Base-by-base conservation (phyloP, 768 basidiomycete genomes). In the Amanita rubescens region DNA sequence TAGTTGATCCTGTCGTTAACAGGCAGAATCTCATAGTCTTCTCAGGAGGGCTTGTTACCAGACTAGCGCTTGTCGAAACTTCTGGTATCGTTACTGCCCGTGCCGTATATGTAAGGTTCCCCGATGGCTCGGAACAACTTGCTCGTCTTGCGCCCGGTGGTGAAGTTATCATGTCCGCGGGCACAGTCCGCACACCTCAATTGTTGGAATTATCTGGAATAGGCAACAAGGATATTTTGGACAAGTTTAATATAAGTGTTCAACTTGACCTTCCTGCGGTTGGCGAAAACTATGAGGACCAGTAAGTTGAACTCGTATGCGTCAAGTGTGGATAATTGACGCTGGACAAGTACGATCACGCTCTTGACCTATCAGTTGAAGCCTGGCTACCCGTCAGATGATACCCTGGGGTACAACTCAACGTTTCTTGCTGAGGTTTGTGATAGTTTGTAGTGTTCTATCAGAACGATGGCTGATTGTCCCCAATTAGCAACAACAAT, bases 141-240 rank as follows among this genome's bases (percentile, higher is more conserved):
- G 65, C 64, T 12, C 55, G 44, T 17, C 38, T 54, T 20, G 53
- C 53, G 3, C 35, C 38, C 12, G 22, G 35, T 32, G 65, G 67
- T 20, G 67, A 69, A 50, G 63, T 68, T 10, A 63, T 68, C 33
- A 48, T 69, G 3, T 62, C 67, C 12, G 67, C 64, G 22, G 67
- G 67, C 2, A 56, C 61, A 8, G 46, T 72, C n/a, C 61, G 62
- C 30, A 60, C 61, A 1, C 77, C 83, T 2, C 76, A 80, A 8
- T 68, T 84, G 19, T 67, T 85, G 12, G 67, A 79, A 67, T 68
- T 74, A 8, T 81, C 79, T 50, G 84, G 84, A 52, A 72, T 85
- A 47, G 84, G 84, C 0, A 79, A 81, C 1, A 62, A 62, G 51
- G 77, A 80, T 51, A 73, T 82, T 1, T 67, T 85, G 39, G 58